Percentiles rank a stretch among this genome's conserved stretches.
Evolutionary conservation across 2,329 filamentous ascomycete species (phyloP).

Genomic region (Penicillium sp.): DNA sequence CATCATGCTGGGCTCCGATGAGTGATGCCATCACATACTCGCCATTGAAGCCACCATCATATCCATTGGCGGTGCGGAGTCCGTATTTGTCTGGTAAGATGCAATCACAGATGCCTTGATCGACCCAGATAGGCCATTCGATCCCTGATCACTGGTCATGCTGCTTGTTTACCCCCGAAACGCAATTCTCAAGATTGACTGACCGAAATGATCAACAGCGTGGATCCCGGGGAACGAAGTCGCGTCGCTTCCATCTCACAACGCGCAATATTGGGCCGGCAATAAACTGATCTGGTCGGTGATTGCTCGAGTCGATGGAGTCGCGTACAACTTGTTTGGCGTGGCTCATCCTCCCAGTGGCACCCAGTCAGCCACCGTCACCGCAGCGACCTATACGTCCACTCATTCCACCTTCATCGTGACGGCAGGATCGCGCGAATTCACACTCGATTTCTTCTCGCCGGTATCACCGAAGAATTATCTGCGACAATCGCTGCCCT

Average conservation of each 20-base stretch:
- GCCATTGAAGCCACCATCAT: slow-evolving; percentile 41
- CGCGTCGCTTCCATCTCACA: slow-evolving; percentile 36
- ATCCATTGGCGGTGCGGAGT: slow-evolving; percentile 46
- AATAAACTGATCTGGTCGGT: slow-evolving; percentile 44
- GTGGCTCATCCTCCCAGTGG: slow-evolving; percentile 32
- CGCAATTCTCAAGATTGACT: background rate
- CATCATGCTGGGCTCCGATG: slow-evolving; percentile 8
- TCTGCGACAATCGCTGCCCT: slow-evolving; percentile 46
- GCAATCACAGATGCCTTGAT: background rate
- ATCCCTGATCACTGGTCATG: background rate
- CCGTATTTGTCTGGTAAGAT: slow-evolving; percentile 42
- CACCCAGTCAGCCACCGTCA: slow-evolving; percentile 36
- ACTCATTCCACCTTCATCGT: slow-evolving; percentile 45
- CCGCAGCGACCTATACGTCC: slow-evolving; percentile 39
- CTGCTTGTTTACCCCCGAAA: background rate
- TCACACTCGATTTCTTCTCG: slow-evolving; percentile 48
- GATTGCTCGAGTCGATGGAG: slow-evolving; percentile 43
- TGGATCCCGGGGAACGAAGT: slow-evolving; percentile 46
- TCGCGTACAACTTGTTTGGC: slow-evolving; percentile 46
- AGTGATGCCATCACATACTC: slow-evolving; percentile 19
- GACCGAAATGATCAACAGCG: slow-evolving; percentile 25
- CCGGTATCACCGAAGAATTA: slow-evolving; percentile 46
- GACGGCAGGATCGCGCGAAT: slow-evolving; percentile 37
- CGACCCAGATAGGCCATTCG: background rate
- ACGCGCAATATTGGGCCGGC: slow-evolving; percentile 47